Base-by-base conservation (phyloP, 768 basidiomycete genomes). In the Plicaturopsis crispa region DNA sequence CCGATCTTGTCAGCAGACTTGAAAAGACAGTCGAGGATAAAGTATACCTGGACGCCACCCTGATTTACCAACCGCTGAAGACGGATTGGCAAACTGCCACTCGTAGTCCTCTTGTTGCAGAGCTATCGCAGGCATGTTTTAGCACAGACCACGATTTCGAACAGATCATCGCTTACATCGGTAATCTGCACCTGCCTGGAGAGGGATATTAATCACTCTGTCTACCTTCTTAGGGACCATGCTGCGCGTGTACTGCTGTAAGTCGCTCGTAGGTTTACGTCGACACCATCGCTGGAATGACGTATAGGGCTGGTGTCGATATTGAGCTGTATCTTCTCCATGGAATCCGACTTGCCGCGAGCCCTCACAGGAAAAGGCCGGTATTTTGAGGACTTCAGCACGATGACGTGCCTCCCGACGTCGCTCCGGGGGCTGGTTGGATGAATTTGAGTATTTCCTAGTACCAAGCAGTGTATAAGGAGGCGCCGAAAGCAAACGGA, bases 241-340 rank as follows among this genome's bases (percentile, higher is more conserved):
- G 66, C 53, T 66, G 24, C 69, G 66, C 0, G 85, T 87, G 48
- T 68, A 79, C 16, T 88, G 86, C 46, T 87, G 85, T 0, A 84
- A 56, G 47, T 84, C 64, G 16, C 31, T 56, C 0, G 73, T 70
- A 4, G 55, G 54, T n/a, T 52, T 56, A 17, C 40, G 39, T 40
- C 42, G 24, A 48, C 40, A 22, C 24, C 22, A 20, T 39, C 22
- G n/a, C 22, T 39, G 31, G 13, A 34, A n/a, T 21, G 38, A 14
- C 3, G 33, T 14, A 8, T 10, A 7, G 59, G 52, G 1, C 26
- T 28, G 10, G 69, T 69, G 41, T 50, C 53, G 4, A 66, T 65
- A 7, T 48, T 44, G 32, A 53, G 54, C 17, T 54, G 48, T 1
- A 14, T n/a, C 24, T 30, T 28, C n/a, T n/a, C n/a, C n/a, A n/a